Evolutionary conservation across 805 yeast species (phyloP).

Genomic region (Tetrapisispora fleetii): DNA sequence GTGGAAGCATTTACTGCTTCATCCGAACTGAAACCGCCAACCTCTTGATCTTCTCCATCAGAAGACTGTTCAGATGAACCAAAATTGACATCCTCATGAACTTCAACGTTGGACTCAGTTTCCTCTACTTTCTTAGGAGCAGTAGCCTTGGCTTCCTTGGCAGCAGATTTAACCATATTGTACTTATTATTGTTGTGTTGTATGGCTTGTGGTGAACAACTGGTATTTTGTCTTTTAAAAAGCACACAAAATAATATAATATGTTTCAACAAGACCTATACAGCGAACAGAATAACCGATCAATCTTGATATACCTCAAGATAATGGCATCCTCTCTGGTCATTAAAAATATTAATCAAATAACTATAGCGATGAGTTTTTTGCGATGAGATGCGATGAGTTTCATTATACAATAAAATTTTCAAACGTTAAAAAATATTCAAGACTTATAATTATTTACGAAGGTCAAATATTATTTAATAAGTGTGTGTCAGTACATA

Average conservation of each 20-base stretch:
- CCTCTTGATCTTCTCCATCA: constrained; percentile 21
- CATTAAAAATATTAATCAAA: neutral
- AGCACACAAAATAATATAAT: too few relatives aligned
- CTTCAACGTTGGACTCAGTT: constrained; percentile 15
- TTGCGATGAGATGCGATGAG: constrained; percentile 3
- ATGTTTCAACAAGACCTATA: too few relatives aligned
- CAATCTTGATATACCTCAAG: too few relatives aligned
- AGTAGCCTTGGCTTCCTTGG: neutral
- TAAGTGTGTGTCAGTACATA: too few relatives aligned
- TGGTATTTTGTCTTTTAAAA: too few relatives aligned
- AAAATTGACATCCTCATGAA: constrained; percentile 9
- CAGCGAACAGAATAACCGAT: too few relatives aligned
- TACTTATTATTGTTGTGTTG: too few relatives aligned
- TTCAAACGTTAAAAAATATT: neutral
- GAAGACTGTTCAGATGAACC: constrained; percentile 19
- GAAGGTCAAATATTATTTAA: neutral
- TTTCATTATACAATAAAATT: constrained; percentile 1
- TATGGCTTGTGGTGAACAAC: too few relatives aligned
- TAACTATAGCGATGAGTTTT: neutral
- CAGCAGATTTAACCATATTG: constrained; percentile 7
- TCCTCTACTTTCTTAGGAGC: constrained; percentile 10
- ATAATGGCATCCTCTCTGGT: neutral
- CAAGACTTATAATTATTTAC: neutral
- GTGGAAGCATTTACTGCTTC: constrained; percentile 22
- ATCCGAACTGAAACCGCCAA: constrained; percentile 25